Evolutionary conservation across 2,329 filamentous ascomycete species (phyloP).

Genomic region (Tolypocladium endophyticum): DNA sequence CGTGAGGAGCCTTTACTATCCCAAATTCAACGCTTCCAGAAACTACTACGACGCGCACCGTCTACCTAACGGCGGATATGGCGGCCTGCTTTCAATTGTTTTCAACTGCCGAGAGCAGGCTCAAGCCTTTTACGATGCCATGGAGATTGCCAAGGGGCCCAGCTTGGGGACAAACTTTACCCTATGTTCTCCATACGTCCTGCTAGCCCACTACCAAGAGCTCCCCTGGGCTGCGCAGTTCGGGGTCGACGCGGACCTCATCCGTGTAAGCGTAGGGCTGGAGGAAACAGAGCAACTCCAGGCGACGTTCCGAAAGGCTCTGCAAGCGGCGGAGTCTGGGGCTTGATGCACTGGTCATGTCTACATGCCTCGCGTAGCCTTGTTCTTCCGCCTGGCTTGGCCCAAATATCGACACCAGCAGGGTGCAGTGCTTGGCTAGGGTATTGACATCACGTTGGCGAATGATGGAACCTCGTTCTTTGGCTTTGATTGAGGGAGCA

Average conservation of each 20-base stretch:
- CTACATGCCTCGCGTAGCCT: not conserved
- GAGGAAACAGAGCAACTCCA: conserved; percentile 64
- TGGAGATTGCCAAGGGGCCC: conserved; percentile 86
- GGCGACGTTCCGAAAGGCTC: conserved; percentile 54
- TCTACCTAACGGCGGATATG: conserved; percentile 69
- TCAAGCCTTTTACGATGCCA: conserved; percentile 70
- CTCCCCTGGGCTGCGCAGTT: conserved; percentile 80
- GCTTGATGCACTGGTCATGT: not conserved
- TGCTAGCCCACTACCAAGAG: conserved; percentile 86
- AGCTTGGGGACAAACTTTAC: conserved; percentile 97
- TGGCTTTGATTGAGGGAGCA: not conserved
- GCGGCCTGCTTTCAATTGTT: conserved; percentile 76
- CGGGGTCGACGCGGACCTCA: conserved; percentile 69
- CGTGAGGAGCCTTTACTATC: conserved; percentile 79
- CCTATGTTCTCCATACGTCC: conserved; percentile 77
- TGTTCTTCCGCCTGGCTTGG: not conserved
- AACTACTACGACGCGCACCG: conserved; percentile 70
- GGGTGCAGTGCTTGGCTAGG: not conserved
- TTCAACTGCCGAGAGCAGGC: conserved; percentile 64
- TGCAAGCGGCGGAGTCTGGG: conserved; percentile 40
- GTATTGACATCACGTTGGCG: not conserved
- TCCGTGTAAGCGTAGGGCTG: conserved; percentile 82
- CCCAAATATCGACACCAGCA: not conserved
- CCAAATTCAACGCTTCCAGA: conserved; percentile 62
- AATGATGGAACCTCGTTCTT: not conserved